Conservation (phyloP, 768 basidiomycete species). For the Phylloporus sp. region DNA sequence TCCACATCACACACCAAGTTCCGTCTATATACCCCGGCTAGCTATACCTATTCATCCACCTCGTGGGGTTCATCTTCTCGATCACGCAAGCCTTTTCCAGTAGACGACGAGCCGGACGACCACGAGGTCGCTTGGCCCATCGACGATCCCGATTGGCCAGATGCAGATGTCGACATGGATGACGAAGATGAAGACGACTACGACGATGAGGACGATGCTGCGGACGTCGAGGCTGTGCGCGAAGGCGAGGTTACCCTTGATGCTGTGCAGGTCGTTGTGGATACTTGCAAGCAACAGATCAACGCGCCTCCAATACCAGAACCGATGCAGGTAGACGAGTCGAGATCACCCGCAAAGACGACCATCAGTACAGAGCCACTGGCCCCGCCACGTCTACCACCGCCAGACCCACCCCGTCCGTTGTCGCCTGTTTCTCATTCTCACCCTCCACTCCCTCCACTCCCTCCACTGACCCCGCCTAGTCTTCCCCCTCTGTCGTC, state of each 20-base stretch:
- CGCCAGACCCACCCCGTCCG: slow-evolving; percentile 2
- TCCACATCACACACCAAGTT: slow-evolving; percentile 22
- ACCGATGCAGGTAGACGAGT: slow-evolving; percentile 6
- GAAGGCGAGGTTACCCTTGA: slow-evolving; percentile 16
- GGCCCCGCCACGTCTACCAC: background rate
- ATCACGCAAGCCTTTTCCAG: slow-evolving; percentile 8
- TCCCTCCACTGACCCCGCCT: slow-evolving; percentile 4
- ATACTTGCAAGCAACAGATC: background rate
- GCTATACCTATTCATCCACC: slow-evolving; percentile 28
- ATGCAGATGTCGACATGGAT: slow-evolving; percentile 29
- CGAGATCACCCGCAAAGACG: background rate
- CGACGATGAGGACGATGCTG: slow-evolving; percentile 28
- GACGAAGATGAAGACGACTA: slow-evolving; percentile 32
- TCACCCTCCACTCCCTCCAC: slow-evolving; percentile 5
- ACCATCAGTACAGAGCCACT: background rate
- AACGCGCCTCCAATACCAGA: background rate
- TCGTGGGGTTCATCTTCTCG: slow-evolving; percentile 15
- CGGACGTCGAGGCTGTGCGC: slow-evolving; percentile 5
- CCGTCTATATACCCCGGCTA: slow-evolving; percentile 31
- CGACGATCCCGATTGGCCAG: slow-evolving; percentile 25
- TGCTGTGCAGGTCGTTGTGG: slow-evolving; percentile 12
- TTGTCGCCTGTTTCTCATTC: slow-evolving; percentile 2
- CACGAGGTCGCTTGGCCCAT: slow-evolving; percentile 15
- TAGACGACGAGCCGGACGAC: slow-evolving; percentile 21
- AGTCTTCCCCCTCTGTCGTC: slow-evolving; percentile 27